Percentiles rank a stretch among this genome's conserved stretches.
These are phyloP conservation scores for Coemansia sp. DNA, from an alignment of 192 early-diverging fungal species.

Conservation along the genomic window DNA sequence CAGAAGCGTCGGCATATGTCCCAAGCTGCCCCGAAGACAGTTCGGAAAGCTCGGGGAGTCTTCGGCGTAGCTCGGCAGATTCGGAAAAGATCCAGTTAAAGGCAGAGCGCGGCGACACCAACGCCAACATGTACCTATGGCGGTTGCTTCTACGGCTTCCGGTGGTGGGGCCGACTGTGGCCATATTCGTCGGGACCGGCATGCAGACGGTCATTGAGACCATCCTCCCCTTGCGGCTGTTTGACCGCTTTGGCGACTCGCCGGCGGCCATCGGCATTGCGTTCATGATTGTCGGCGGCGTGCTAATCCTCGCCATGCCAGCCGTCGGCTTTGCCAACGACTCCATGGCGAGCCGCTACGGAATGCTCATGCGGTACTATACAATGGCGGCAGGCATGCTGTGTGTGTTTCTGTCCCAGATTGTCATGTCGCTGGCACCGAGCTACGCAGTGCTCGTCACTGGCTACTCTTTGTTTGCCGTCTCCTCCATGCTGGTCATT, in stretches of 20 bases:
- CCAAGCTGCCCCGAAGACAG: not conserved
- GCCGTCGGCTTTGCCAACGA: slow-evolving; percentile 30
- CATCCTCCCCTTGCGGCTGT: slow-evolving; percentile 32
- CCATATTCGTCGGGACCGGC: slow-evolving; percentile 42
- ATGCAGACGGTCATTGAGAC: slow-evolving; percentile 45
- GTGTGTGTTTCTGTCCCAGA: slow-evolving; percentile 19
- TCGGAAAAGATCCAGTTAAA: not conserved
- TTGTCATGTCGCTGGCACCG: slow-evolving; percentile 15
- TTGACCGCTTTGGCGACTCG: slow-evolving; percentile 36
- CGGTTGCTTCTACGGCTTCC: slow-evolving; percentile 21
- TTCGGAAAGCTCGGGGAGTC: not conserved
- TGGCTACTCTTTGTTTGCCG: slow-evolving; percentile 40
- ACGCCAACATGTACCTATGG: slow-evolving; percentile 8
- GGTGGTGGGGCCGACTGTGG: slow-evolving; percentile 31
- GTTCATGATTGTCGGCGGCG: slow-evolving; percentile 37
- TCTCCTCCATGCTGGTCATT: slow-evolving; percentile 33
- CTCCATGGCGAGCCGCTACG: slow-evolving; percentile 10
- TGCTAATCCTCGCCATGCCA: slow-evolving; percentile 41
- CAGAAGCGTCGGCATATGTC: not conserved
- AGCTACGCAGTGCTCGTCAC: slow-evolving; percentile 29
- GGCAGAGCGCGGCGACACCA: not conserved
- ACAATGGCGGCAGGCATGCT: slow-evolving; percentile 17
- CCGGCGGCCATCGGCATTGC: slow-evolving; percentile 34
- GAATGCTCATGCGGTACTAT: slow-evolving; percentile 46
- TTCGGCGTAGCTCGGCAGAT: too few species aligned